Evolutionary conservation across 805 yeast species (phyloP).

Genomic region (Lipomyces oligophaga): DNA sequence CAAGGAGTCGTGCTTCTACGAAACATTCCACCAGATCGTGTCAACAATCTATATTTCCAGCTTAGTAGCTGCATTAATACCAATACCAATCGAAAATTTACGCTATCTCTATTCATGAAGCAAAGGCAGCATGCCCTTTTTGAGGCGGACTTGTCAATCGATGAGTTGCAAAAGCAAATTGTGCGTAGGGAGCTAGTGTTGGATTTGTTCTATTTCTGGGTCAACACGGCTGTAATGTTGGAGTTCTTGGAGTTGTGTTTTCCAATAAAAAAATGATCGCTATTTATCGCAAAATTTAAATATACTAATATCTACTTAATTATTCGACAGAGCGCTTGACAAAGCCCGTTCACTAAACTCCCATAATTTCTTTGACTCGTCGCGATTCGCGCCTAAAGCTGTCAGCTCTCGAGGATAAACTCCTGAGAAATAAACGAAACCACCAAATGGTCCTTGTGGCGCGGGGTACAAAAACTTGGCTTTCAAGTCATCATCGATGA

Average conservation of each 20-base stretch:
- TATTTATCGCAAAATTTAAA: too few species aligned
- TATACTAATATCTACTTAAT: too few species aligned
- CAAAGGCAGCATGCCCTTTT: constrained; percentile 36
- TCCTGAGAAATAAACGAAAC: constrained; percentile 11
- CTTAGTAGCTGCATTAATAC: too few species aligned
- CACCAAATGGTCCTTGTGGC: constrained; percentile 18
- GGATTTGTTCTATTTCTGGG: constrained; percentile 35
- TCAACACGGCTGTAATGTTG: constrained; percentile 31
- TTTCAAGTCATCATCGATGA: constrained; percentile 6
- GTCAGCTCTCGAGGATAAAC: constrained; percentile 12
- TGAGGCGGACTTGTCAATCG: constrained; percentile 36
- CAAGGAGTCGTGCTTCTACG: constrained; percentile 34
- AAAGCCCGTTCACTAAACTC: constrained; percentile 22
- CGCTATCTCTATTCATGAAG: constrained; percentile 34
- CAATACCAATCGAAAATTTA: constrained; percentile 36
- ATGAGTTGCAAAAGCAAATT: constrained; percentile 37
- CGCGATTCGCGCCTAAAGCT: constrained; percentile 9
- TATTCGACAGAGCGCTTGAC: constrained; percentile 9
- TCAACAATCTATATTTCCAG: constrained; percentile 30
- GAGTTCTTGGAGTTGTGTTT: constrained; percentile 33
- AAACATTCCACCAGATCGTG: constrained; percentile 32
- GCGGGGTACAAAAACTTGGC: constrained; percentile 16
- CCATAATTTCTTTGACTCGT: constrained; percentile 18
- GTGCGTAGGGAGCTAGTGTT: constrained; percentile 30
- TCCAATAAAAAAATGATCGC: too few species aligned